Evolutionary conservation across 805 yeast species (phyloP).

Genomic region (Isabelozyma rhagii): DNA sequence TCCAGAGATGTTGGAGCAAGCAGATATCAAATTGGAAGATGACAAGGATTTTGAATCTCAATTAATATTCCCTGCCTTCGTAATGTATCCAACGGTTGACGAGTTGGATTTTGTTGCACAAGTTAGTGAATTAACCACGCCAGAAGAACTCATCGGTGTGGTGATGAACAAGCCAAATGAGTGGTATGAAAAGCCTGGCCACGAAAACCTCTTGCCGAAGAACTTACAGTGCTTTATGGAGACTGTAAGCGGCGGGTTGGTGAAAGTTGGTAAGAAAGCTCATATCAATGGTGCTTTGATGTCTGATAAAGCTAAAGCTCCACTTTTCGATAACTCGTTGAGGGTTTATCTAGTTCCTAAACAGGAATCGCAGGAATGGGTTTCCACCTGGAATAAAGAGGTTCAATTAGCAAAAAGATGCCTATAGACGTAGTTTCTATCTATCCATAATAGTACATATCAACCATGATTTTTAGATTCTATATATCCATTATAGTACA

Average conservation of each 20-base stretch:
- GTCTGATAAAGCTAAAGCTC: conserved; percentile 61
- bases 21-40: conserved; percentile 59
- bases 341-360: conserved; percentile 80
- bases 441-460: background rate
- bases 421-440: background rate
- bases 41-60: conserved; percentile 70
- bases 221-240: conserved; percentile 76
- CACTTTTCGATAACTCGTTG: conserved; percentile 71
- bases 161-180: conserved; percentile 62
- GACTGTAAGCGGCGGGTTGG: conserved; percentile 77
- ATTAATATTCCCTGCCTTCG: conserved; percentile 74
- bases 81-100: conserved; percentile 77
- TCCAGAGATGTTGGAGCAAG: conserved; percentile 51
- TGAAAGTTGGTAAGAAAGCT: conserved; percentile 78
- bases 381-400: conserved; percentile 60
- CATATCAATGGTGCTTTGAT: conserved; percentile 62
- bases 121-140: conserved; percentile 68
- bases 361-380: conserved; percentile 60
- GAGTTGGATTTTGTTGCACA: conserved; percentile 81
- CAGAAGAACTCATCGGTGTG: conserved; percentile 57
- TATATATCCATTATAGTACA: background rate
- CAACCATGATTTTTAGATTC: too few relatives aligned
- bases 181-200: conserved; percentile 66
- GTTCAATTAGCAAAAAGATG: conserved; percentile 48
- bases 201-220: conserved; percentile 54